These are phyloP conservation scores for Nicotiana knightiana DNA, from an alignment of 257 asterid genomes.

Conservation along the genomic window DNA sequence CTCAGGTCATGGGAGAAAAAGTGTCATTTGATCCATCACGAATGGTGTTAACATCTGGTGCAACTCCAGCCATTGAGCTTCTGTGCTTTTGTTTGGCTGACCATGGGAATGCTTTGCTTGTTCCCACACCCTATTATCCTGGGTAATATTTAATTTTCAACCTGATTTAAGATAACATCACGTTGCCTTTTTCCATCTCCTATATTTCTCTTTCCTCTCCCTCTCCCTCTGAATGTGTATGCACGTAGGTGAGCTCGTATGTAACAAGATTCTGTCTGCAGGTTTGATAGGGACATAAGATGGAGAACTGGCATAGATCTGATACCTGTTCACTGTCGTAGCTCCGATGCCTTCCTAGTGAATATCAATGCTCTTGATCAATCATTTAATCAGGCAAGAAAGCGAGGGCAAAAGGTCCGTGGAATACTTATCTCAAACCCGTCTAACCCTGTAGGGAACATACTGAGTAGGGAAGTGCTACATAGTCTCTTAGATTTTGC, in stretches of 20 bases:
- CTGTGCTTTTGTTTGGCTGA: conserved; percentile 89
- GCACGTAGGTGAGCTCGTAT: background rate
- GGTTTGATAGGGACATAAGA: conserved; percentile 83
- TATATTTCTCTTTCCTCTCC: background rate
- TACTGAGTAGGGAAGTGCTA: conserved; percentile 51
- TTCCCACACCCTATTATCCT: conserved; percentile 93
- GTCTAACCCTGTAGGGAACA: conserved; percentile 80
- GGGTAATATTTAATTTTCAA: conserved; percentile 42
- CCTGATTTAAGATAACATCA: background rate
- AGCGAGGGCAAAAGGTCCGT: conserved; percentile 87
- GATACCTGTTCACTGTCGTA: conserved; percentile 85
- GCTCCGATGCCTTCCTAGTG: conserved; percentile 70
- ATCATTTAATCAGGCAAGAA: conserved; percentile 83
- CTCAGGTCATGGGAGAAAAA: conserved; percentile 62
- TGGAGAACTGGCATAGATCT: conserved; percentile 92
- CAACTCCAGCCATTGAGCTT: conserved; percentile 86
- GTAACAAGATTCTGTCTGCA: conserved; percentile 30
- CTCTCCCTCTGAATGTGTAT: background rate
- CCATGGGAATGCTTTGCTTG: conserved; percentile 87
- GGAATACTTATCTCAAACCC: conserved; percentile 90
- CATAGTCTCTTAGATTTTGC: conserved; percentile 63
- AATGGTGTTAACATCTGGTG: conserved; percentile 73
- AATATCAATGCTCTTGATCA: conserved; percentile 79
- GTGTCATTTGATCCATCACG: conserved; percentile 67
- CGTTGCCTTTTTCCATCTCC: background rate